Percentiles rank a stretch among this genome's conserved stretches.
Evolutionary conservation across 2,329 filamentous ascomycete species (phyloP).

Genomic region (Cordyceps javanica): DNA sequence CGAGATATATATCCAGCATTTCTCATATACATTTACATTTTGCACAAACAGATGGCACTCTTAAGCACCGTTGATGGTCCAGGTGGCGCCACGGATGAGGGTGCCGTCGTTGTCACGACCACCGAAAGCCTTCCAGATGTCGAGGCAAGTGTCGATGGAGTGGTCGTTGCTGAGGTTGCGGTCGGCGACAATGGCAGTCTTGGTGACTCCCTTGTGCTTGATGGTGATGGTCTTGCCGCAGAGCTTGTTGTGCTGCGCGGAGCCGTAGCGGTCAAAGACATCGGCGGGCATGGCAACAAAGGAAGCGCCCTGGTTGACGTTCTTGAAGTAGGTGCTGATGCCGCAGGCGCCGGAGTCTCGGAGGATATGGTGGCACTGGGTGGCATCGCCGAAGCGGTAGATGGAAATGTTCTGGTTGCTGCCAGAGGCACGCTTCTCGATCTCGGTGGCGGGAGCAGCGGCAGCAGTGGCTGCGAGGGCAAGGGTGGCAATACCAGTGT

Average conservation of each 20-base stretch:
- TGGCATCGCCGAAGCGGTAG: slow-evolving; percentile 13
- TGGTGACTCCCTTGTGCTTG: slow-evolving; percentile 14
- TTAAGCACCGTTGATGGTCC: slow-evolving; percentile 4
- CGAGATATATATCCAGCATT: not conserved
- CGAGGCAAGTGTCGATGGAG: slow-evolving; percentile 15
- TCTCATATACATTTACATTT: not conserved
- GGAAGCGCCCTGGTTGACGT: slow-evolving; percentile 10
- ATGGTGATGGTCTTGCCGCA: slow-evolving; percentile 16
- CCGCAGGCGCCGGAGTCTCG: slow-evolving; percentile 13
- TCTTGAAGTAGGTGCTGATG: slow-evolving; percentile 16
- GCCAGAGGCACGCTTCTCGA: slow-evolving; percentile 8
- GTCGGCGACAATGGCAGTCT: slow-evolving; percentile 13
- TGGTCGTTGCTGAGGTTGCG: slow-evolving; percentile 13
- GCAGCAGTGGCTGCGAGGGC: slow-evolving; percentile 4
- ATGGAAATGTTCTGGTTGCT: slow-evolving; percentile 15
- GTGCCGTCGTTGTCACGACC: slow-evolving; percentile 13
- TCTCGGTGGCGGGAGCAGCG: slow-evolving; percentile 4
- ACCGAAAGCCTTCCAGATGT: slow-evolving; percentile 14
- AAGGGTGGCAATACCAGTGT: slow-evolving; percentile 3
- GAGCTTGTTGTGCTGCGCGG: slow-evolving; percentile 15
- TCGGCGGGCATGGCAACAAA: slow-evolving; percentile 14
- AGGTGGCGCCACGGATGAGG: slow-evolving; percentile 10
- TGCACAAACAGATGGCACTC: not conserved
- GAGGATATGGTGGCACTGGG: slow-evolving; percentile 9
- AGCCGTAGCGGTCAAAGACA: slow-evolving; percentile 13